Base-by-base conservation (phyloP, 2,329 filamentous ascomycete species). In the Ciborinia camelliae region DNA sequence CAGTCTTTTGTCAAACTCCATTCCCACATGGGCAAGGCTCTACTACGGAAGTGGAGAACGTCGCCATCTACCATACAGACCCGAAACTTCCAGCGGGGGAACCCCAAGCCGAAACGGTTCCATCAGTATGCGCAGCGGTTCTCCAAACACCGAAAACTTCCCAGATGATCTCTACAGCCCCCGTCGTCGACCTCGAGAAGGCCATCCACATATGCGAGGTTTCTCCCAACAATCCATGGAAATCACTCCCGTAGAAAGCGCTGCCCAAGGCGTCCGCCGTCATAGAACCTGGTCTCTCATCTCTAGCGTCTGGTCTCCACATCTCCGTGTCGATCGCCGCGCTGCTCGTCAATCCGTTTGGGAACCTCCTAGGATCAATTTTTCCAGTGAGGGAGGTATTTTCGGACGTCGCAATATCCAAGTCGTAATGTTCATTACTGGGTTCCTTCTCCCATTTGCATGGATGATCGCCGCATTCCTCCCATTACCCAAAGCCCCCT, bases 391-490 rank as follows among this genome's bases (percentile, higher is more conserved):
- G 47, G 84, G 83, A 43, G 82, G 84, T 20, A 73, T 85, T 4
- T 81, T 89, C 68, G 87, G 87, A 59, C 84, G 84, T 68, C 84
- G 90, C 67, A 93, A 93, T 73, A 78, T 86, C 54, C 92, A 96
- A 76, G 83, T 94, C 37, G 79, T 89, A 61, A 79, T 91, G 57
- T 96, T 96, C 77, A 85, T 87, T 63, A 50, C 89, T 54, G 92
- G 92, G 30, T 96, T 96, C 73, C 79, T 94, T 54, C 86, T 92
- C 72, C 92, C 91, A 7, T 82, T 92, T 67, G 89, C 88, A 63
- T 96, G 91, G 91, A 90, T 94, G 79, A 80, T 92, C 68, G 92
- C 88, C 1, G 85, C 91, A 1, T 82, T 93, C 62, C 79, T 95
- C 15, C 90, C 90, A 1, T 77, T 96, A 8, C 90, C 90, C 12